Evolutionary conservation across 768 basidiomycete genomes (phyloP), one percentile per base, ranked within the genome.

Genomic region (Boletus huronensis): DNA sequence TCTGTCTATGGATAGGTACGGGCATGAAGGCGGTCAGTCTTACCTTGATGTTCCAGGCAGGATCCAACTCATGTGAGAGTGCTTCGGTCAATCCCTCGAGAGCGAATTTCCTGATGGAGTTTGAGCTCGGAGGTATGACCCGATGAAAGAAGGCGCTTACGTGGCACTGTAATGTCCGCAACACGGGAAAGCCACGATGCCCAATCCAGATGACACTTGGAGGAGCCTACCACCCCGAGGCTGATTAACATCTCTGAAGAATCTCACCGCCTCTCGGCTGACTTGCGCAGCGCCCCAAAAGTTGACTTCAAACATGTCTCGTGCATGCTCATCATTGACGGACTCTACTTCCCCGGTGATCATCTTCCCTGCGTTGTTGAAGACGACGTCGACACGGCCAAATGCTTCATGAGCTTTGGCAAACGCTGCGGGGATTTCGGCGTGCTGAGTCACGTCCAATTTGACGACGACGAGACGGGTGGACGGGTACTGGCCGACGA

Each of bases 301-400:
- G 48, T 73, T 66, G 35, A 73, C 68, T 19, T 78, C 77, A 36
- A 80, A 77, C 57, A 72, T 21, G 3, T 52, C 45, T 21, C 72
- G 66, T 14, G 72, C 75, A 1, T 65, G 63, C 8, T 61, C 59
- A 2, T 72, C 70, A 0, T 64, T 58, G 26, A 67, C 58, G 5
- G 62, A 68, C 58, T 79, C 79, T 26, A 73, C 45, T 49, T 77
- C 75, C 28, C 56, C 63, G 17, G 35, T 42, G 25, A 58, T 38
- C 48, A 48, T 66, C 57, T 19, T 55, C 23, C 72, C 75, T 0
- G 75, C 74, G 29, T 75, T 76, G 47, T 70, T 74, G 57, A 73
- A 67, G 13, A 76, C 75, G 26, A 73, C 66, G 35, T 76, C 75
- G 8, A 75, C 35, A n/a, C 67, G 60, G 5, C 74, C 72, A 43